phyloP scores from a whole-genome alignment of 2,329 filamentous ascomycete species.

The Sarocladium strictum region DNA sequence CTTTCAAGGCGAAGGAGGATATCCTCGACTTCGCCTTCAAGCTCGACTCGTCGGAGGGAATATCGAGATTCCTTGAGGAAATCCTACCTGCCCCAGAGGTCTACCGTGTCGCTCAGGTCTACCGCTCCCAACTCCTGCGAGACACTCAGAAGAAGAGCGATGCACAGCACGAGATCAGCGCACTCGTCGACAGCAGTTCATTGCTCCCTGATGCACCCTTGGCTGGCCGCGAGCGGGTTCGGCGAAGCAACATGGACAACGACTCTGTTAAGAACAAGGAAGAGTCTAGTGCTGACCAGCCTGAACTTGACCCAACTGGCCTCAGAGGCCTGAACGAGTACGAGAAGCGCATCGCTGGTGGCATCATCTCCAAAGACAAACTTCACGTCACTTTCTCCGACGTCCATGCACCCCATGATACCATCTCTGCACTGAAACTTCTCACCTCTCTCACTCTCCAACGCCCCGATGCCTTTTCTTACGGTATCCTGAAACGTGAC shows the following conservation, averaged over 20 bases:
- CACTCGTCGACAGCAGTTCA: neutral
- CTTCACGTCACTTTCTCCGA: constrained; percentile 84
- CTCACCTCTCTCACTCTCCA: constrained; percentile 82
- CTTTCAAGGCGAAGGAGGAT: neutral
- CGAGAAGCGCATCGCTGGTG: constrained; percentile 73
- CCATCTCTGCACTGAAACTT: constrained; percentile 80
- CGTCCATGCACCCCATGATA: constrained; percentile 76
- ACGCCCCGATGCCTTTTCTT: constrained; percentile 90
- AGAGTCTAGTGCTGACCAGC: constrained; percentile 20
- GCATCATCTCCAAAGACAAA: constrained; percentile 74
- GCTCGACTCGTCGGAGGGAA: neutral
- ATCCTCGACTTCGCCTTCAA: neutral
- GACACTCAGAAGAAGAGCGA: neutral
- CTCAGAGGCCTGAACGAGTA: constrained; percentile 56
- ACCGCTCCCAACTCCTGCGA: neutral
- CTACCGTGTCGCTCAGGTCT: constrained; percentile 8
- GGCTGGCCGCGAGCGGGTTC: too few species aligned
- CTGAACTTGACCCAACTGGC: constrained; percentile 20
- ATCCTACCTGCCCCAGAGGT: constrained; percentile 1
- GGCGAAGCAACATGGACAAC: neutral
- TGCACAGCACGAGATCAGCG: neutral
- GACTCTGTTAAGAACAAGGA: constrained; percentile 15
- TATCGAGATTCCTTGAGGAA: neutral
- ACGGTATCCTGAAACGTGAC: constrained; percentile 86
- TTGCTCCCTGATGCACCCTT: neutral